Conservation (phyloP, 192 early-diverging fungal genomes). For the Coemansia asiatica region DNA sequence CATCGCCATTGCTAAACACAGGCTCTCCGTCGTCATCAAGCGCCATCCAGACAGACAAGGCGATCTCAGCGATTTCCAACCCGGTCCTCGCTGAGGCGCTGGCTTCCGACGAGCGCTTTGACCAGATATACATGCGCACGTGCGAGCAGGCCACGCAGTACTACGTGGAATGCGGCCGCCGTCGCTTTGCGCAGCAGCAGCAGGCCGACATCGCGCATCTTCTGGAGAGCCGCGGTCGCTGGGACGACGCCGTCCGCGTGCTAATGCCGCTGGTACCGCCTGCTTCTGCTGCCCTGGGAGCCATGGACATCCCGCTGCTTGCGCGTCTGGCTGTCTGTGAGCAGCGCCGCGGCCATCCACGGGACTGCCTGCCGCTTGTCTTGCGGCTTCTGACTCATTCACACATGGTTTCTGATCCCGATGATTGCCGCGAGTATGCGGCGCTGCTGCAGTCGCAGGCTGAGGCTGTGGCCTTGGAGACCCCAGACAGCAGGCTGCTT, state of each 20-base stretch:
- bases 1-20: too few species aligned
- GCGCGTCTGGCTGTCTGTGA: slow-evolving; percentile 41
- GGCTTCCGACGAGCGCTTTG: slow-evolving; percentile 37
- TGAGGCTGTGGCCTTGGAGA: background rate
- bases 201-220: slow-evolving; percentile 49
- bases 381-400: slow-evolving; percentile 25
- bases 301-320: slow-evolving; percentile 25
- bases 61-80: slow-evolving; percentile 23
- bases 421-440: slow-evolving; percentile 9
- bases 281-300: background rate
- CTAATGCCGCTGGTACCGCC: slow-evolving; percentile 30
- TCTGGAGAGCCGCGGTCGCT: slow-evolving; percentile 31
- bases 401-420: slow-evolving; percentile 10
- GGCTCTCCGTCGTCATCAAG: background rate
- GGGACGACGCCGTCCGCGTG: slow-evolving; percentile 28
- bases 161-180: slow-evolving; percentile 44
- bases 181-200: slow-evolving; percentile 43
- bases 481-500: background rate
- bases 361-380: slow-evolving; percentile 16
- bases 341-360: slow-evolving; percentile 22
- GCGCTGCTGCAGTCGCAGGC: slow-evolving; percentile 24
- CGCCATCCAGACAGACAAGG: background rate
- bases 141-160: slow-evolving; percentile 55
- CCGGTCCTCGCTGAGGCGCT: slow-evolving; percentile 52
- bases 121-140: slow-evolving; percentile 51